Evolutionary conservation across 768 basidiomycete species (phyloP).

Genomic region (Mycena belliarum): DNA sequence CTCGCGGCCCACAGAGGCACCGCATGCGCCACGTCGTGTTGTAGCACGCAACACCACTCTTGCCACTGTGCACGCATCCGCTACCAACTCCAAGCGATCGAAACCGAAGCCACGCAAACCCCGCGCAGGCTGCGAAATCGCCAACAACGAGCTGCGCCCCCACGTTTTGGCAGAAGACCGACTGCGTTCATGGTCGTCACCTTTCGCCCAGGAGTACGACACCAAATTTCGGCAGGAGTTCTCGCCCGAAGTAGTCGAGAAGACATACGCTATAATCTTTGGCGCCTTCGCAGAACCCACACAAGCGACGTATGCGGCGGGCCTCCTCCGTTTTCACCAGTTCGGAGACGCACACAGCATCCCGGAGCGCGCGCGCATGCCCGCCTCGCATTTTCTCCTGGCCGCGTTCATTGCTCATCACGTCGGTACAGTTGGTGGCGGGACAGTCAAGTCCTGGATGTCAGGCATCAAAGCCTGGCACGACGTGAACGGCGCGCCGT

Average conservation of each 20-base stretch:
- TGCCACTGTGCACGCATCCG: no score
- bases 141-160: no score
- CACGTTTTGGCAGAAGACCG: no score
- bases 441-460: no score
- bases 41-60: no score
- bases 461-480: no score
- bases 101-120: no score
- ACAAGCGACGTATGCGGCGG: slow-evolving; percentile 27
- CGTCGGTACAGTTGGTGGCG: slow-evolving; percentile 24
- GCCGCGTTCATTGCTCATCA: slow-evolving; percentile 28
- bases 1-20: no score
- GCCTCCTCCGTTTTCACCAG: slow-evolving; percentile 36
- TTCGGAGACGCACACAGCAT: slow-evolving; percentile 36
- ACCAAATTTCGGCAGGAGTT: slow-evolving; percentile 3
- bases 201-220: neutral
- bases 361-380: slow-evolving; percentile 32
- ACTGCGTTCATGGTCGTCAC: slow-evolving; percentile 22
- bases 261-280: slow-evolving; percentile 5
- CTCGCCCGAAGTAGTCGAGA: slow-evolving; percentile 9
- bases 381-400: slow-evolving; percentile 32
- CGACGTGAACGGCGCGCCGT: no score
- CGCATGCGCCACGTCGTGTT: no score
- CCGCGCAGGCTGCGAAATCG: no score
- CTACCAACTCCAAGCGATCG: no score
- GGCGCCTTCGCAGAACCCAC: slow-evolving; percentile 30